Evolutionary conservation across 2,329 filamentous ascomycete species (phyloP).

Genomic region (Fusarium sp.): DNA sequence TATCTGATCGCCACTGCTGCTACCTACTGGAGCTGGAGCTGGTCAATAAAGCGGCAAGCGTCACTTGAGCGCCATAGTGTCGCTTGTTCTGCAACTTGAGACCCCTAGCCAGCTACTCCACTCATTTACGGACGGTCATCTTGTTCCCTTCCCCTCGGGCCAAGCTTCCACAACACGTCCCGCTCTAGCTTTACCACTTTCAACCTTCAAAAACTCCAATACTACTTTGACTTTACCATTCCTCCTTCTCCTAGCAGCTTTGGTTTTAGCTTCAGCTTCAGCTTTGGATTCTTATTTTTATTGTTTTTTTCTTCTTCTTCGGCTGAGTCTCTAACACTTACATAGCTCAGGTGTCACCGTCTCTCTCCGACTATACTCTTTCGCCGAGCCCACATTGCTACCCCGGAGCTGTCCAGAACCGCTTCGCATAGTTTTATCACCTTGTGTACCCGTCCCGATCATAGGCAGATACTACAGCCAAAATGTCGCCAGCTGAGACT

Average conservation of each 20-base stretch:
- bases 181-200: conserved; percentile 27
- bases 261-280: conserved; percentile 9
- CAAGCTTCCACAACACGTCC: conserved; percentile 6
- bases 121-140: conserved; percentile 16
- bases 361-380: conserved; percentile 15
- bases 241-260: conserved; percentile 8
- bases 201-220: conserved; percentile 14
- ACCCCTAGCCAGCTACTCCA: conserved; percentile 40
- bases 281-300: conserved; percentile 15
- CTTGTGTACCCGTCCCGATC: conserved; percentile 12
- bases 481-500: conserved; percentile 50
- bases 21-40: background rate
- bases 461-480: conserved; percentile 29
- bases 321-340: conserved; percentile 17
- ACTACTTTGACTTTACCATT: background rate
- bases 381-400: conserved; percentile 20
- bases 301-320: conserved; percentile 10
- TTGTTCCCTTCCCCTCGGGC: conserved; percentile 21
- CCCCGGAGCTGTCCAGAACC: conserved; percentile 21
- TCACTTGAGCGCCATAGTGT: conserved; percentile 35
- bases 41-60: conserved; percentile 6
- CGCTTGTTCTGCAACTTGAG: conserved; percentile 19
- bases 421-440: conserved; percentile 7
- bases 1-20: background rate
- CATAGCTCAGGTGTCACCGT: conserved; percentile 18